Evolutionary conservation across 73 alveolate species (phyloP).

Genomic region (Strombidium stylifer): DNA sequence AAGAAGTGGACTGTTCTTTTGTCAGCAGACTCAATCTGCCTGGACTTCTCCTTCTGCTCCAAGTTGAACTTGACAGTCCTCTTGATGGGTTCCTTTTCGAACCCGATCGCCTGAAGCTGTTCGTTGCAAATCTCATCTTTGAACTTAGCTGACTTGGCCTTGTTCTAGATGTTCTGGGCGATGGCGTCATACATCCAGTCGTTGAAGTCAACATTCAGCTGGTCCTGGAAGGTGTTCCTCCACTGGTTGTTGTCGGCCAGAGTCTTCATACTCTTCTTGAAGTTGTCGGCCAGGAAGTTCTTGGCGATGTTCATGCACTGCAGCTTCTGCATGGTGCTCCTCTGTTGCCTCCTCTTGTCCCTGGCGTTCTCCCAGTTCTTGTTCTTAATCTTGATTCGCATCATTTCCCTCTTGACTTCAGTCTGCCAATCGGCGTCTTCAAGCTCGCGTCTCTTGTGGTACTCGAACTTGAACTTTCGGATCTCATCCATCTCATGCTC

Average conservation of each 20-base stretch:
- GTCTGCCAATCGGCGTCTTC: constrained; percentile 81
- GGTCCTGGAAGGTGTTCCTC: constrained; percentile 63
- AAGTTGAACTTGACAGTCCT: constrained; percentile 9
- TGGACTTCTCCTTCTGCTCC: constrained; percentile 43
- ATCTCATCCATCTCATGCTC: constrained; percentile 92
- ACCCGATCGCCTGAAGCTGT: constrained; percentile 1
- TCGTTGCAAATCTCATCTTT: constrained; percentile 15
- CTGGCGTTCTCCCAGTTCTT: constrained; percentile 50
- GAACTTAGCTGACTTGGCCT: constrained; percentile 12
- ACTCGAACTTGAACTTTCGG: constrained; percentile 82
- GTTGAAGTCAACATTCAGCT: constrained; percentile 65
- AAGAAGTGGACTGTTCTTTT: constrained; percentile 33
- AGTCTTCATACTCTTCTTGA: constrained; percentile 36
- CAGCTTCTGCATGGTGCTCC: constrained; percentile 57
- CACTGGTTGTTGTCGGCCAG: constrained; percentile 58
- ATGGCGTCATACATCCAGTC: constrained; percentile 68
- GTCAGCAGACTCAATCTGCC: constrained; percentile 16
- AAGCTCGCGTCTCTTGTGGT: constrained; percentile 74
- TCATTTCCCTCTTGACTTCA: constrained; percentile 69
- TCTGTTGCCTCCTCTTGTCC: constrained; percentile 49
- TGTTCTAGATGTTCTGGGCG: constrained; percentile 48
- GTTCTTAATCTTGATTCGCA: constrained; percentile 67
- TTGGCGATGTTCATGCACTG: constrained; percentile 69
- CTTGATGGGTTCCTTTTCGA: constrained; percentile 36
- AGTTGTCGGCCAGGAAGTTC: constrained; percentile 48